phyloP scores from a whole-genome alignment of 768 basidiomycete species.

The Macrolepiota dolichaula region DNA sequence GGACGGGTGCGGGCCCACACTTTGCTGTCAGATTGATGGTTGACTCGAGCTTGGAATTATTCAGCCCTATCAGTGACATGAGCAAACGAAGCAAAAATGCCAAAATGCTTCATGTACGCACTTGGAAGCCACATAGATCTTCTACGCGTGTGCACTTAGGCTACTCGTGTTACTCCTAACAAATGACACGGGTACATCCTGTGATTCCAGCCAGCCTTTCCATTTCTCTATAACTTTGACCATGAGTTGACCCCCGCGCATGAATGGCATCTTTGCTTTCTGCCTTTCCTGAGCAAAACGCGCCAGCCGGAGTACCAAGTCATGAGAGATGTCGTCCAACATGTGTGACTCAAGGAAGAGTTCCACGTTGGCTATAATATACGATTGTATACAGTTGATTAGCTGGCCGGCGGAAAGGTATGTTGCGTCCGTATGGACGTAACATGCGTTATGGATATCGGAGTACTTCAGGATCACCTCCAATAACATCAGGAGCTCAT shows the following conservation, averaged over 20 bases:
- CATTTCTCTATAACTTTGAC: constrained; percentile 56
- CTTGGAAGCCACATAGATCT: constrained; percentile 46
- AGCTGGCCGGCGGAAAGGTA: constrained; percentile 72
- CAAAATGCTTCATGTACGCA: constrained; percentile 25
- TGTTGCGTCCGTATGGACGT: constrained; percentile 78
- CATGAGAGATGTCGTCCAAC: constrained; percentile 69
- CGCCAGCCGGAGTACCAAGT: constrained; percentile 66
- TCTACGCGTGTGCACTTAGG: constrained; percentile 42
- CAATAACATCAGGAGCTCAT: constrained; percentile 87
- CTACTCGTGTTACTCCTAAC: constrained; percentile 23
- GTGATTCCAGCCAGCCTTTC: constrained; percentile 63
- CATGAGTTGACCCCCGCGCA: constrained; percentile 53
- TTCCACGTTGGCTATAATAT: constrained; percentile 83
- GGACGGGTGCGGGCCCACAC: constrained; percentile 63
- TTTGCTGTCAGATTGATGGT: constrained; percentile 24
- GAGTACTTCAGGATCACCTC: constrained; percentile 63
- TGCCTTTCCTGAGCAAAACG: constrained; percentile 58
- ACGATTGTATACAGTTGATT: constrained; percentile 67
- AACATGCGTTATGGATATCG: constrained; percentile 72
- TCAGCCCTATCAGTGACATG: constrained; percentile 54
- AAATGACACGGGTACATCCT: constrained; percentile 66
- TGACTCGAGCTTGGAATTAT: background rate
- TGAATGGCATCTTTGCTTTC: constrained; percentile 57
- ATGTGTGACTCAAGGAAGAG: constrained; percentile 79
- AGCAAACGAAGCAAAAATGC: constrained; percentile 5